Evolutionary conservation across 352 stramenopile species (phyloP).

Genomic region (Pythium sp.): DNA sequence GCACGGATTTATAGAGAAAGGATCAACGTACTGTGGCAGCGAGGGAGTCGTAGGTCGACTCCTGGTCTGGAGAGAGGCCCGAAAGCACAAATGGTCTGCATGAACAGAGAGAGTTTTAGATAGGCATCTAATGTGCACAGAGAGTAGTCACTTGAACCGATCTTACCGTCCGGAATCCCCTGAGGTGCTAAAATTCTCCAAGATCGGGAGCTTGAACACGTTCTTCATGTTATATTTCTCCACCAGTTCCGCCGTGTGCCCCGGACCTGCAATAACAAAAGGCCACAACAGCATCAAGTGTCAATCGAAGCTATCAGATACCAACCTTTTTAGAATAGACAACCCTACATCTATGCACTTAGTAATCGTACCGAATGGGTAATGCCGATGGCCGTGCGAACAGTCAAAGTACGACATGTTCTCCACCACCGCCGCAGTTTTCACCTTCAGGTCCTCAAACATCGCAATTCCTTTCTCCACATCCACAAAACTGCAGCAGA

Average conservation of each 20-base stretch:
- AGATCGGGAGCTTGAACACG: conserved; percentile 83
- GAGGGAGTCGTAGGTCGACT: conserved; percentile 65
- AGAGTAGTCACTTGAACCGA: background rate
- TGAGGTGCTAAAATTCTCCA: conserved; percentile 64
- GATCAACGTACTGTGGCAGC: conserved; percentile 43
- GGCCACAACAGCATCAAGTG: background rate
- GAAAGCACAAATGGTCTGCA: conserved; percentile 79
- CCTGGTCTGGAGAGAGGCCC: conserved; percentile 56
- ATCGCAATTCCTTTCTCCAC: conserved; percentile 98
- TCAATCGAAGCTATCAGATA: background rate
- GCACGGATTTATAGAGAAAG: background rate
- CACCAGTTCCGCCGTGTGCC: conserved; percentile 73
- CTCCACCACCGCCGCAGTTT: conserved; percentile 96
- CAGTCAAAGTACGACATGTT: conserved; percentile 99
- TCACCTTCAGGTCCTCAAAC: conserved; percentile 98
- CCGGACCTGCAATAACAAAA: conserved; percentile 34
- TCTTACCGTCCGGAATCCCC: conserved; percentile 71
- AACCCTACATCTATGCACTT: background rate
- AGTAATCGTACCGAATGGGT: conserved; percentile 64
- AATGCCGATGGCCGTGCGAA: conserved; percentile 81
- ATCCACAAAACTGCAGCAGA: conserved; percentile 90
- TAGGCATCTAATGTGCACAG: no score
- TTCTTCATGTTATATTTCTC: conserved; percentile 83
- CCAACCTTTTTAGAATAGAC: background rate
- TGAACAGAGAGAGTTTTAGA: conserved; percentile 2